These are phyloP conservation scores for Fusarium devonianum DNA, from an alignment of 2,329 filamentous ascomycete species.

Conservation along the genomic window DNA sequence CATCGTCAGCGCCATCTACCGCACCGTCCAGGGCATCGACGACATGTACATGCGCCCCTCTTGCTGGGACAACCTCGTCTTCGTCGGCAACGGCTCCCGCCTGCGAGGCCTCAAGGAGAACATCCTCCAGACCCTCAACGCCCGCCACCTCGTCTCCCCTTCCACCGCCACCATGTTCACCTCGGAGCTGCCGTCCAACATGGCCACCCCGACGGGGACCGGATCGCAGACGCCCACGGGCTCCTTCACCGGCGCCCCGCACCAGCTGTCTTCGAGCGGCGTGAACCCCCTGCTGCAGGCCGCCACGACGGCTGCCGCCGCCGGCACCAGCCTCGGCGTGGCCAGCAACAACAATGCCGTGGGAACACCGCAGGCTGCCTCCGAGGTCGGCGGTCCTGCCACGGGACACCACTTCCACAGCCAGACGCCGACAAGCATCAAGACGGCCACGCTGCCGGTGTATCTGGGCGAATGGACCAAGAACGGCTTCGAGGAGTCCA, in stretches of 20 bases:
- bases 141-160: conserved; percentile 89
- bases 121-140: conserved; percentile 77
- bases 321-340: conserved; percentile 51
- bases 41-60: conserved; percentile 84
- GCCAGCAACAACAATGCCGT: conserved; percentile 50
- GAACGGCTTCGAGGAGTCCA: conserved; percentile 78
- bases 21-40: conserved; percentile 80
- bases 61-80: conserved; percentile 90
- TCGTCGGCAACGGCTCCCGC: conserved; percentile 85
- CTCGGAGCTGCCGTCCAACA: conserved; percentile 91
- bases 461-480: conserved; percentile 94
- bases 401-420: conserved; percentile 63
- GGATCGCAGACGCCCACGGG: conserved; percentile 88
- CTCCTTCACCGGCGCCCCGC: conserved; percentile 61
- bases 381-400: conserved; percentile 47
- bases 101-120: conserved; percentile 86
- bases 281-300: conserved; percentile 93
- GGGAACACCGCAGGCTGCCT: conserved; percentile 52
- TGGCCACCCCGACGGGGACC: conserved; percentile 89
- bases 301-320: conserved; percentile 75
- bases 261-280: conserved; percentile 63
- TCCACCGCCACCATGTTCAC: conserved; percentile 96
- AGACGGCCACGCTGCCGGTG: conserved; percentile 76
- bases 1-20: conserved; percentile 84
- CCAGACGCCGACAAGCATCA: conserved; percentile 84